phyloP scores from a whole-genome alignment of 768 basidiomycete species.

The Xerocomellus dryophilus region DNA sequence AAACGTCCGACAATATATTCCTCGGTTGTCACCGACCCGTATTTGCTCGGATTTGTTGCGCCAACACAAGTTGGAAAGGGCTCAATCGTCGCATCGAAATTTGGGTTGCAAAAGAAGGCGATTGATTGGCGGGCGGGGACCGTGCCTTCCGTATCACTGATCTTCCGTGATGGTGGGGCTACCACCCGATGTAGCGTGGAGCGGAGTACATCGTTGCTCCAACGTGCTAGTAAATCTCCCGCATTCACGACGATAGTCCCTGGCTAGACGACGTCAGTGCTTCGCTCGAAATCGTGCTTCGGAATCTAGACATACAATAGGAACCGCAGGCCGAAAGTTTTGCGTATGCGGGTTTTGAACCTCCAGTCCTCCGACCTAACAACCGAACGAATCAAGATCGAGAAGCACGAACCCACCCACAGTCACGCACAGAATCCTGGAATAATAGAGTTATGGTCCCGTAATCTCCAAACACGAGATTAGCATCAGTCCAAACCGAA shows the following conservation, averaged over 20 bases:
- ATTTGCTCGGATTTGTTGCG: constrained; percentile 53
- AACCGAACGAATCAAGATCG: constrained; percentile 1
- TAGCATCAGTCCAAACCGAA: not conserved
- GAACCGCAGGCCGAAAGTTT: constrained; percentile 65
- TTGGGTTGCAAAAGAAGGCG: constrained; percentile 87
- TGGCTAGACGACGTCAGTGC: constrained; percentile 43
- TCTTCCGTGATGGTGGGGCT: constrained; percentile 54
- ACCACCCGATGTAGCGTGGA: constrained; percentile 85
- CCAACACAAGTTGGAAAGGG: constrained; percentile 62
- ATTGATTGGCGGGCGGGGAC: constrained; percentile 74
- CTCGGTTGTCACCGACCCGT: constrained; percentile 68
- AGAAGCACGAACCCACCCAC: not conserved
- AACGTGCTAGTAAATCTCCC: constrained; percentile 76
- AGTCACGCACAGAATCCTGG: constrained; percentile 58
- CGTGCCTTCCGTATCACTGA: constrained; percentile 48
- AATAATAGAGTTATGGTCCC: constrained; percentile 81
- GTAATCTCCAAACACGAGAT: constrained; percentile 49
- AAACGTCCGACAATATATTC: constrained; percentile 75
- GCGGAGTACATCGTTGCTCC: constrained; percentile 78
- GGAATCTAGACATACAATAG: constrained; percentile 54
- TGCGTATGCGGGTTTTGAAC: constrained; percentile 79
- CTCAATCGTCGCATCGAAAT: constrained; percentile 61
- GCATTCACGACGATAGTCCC: constrained; percentile 82
- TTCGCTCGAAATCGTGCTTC: not conserved
- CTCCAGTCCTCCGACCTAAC: constrained; percentile 73